A percentile compares a stretch with the other conserved stretches of the same genome.
Evolutionary conservation across 306 rosid genomes (phyloP).

Genomic region (Vigna unguiculata): DNA sequence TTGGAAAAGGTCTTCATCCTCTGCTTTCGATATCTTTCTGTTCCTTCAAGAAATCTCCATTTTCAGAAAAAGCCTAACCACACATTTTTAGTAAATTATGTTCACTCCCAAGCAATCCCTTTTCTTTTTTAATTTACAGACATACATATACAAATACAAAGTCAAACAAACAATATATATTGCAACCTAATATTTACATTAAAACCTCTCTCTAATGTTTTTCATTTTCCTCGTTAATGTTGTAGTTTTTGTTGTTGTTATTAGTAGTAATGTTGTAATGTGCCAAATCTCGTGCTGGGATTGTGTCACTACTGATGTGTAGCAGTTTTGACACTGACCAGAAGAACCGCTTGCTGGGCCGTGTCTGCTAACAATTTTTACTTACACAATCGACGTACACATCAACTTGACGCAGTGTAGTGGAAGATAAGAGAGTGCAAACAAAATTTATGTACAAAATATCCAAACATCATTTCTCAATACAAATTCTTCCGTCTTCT

Average conservation of each 20-base stretch:
- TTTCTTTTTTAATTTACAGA: neutral
- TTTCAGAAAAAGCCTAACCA: conserved; percentile 54
- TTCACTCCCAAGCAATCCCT: conserved; percentile 73
- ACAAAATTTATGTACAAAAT: neutral
- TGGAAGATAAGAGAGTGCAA: neutral
- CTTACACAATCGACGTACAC: conserved; percentile 4
- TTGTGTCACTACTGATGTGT: conserved; percentile 25
- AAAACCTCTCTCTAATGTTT: no score
- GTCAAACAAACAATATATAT: conserved; percentile 48
- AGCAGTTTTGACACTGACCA: conserved; percentile 36
- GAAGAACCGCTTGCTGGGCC: neutral
- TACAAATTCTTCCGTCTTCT: conserved; percentile 1
- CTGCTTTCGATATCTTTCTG: conserved; percentile 59
- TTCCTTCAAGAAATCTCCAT: conserved; percentile 74
- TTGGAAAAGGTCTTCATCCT: conserved; percentile 52
- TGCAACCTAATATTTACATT: neutral
- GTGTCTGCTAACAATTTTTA: conserved; percentile 29
- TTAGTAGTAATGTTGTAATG: neutral
- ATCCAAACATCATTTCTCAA: conserved; percentile 13
- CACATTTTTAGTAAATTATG: conserved; percentile 53
- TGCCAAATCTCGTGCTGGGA: conserved; percentile 11
- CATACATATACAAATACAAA: no score
- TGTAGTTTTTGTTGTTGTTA: neutral
- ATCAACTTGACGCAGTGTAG: neutral
- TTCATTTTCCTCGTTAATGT: neutral